Evolutionary conservation across 305 asterid species (phyloP).

Genomic region (Fraxinus sp.): DNA sequence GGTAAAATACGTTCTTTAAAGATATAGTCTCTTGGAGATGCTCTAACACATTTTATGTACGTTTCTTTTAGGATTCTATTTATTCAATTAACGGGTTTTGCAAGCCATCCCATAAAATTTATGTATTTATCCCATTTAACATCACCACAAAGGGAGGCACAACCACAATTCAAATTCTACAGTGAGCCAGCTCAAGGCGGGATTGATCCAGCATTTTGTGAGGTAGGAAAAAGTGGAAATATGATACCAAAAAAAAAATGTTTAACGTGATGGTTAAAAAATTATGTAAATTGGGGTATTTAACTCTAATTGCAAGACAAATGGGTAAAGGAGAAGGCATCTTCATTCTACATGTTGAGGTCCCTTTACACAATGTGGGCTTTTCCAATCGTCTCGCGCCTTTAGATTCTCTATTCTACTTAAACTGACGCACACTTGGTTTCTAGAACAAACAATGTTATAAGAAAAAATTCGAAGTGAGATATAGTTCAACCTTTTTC

Average conservation of each 20-base stretch:
- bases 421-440: not conserved
- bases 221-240: not conserved
- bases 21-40: no score
- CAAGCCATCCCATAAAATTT: not conserved
- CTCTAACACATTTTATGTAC: not conserved
- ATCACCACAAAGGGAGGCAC: not conserved
- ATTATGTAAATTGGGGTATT: not conserved
- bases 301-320: conserved; percentile 1
- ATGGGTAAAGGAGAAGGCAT: not conserved
- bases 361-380: not conserved
- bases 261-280: not conserved
- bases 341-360: not conserved
- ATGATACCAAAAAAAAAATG: not conserved
- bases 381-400: not conserved
- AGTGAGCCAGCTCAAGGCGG: not conserved
- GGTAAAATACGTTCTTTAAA: no score
- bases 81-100: not conserved
- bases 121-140: not conserved
- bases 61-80: not conserved
- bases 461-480: not conserved
- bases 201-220: not conserved
- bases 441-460: not conserved
- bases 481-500: not conserved
- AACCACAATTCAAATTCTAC: not conserved
- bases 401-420: not conserved